Conservation (phyloP, 352 stramenopile species). For the Globisporangium acanthophoron region DNA sequence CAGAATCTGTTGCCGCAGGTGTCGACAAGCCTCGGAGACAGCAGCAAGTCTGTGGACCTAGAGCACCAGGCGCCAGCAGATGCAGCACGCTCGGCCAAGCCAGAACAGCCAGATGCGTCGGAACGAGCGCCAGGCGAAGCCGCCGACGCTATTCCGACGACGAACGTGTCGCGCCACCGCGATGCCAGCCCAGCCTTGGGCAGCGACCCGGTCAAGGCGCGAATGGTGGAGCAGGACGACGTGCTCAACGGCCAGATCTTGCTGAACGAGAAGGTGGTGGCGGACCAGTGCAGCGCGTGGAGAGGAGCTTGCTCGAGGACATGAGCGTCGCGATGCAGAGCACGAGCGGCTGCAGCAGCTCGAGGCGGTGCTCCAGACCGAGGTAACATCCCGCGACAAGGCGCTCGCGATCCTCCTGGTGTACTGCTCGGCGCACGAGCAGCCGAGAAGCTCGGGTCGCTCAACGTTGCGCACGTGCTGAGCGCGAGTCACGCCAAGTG, state of each 20-base stretch:
- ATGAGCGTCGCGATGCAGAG: slow-evolving; percentile 18
- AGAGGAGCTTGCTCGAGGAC: slow-evolving; percentile 19
- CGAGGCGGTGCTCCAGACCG: slow-evolving; percentile 25
- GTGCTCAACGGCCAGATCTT: slow-evolving; percentile 33
- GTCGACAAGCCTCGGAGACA: slow-evolving; percentile 5
- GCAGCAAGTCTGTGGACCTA: background rate
- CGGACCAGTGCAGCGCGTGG: slow-evolving; percentile 21
- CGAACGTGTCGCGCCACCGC: too few relatives aligned
- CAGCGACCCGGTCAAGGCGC: slow-evolving; percentile 10
- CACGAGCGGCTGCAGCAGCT: slow-evolving; percentile 36
- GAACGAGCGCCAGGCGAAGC: too few relatives aligned
- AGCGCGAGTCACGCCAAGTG: slow-evolving; percentile 11
- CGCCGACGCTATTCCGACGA: too few relatives aligned
- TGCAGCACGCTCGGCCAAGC: background rate
- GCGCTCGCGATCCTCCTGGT: slow-evolving; percentile 35
- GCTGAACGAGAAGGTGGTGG: slow-evolving; percentile 34
- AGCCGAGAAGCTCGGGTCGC: background rate
- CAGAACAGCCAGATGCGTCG: background rate
- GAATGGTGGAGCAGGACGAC: slow-evolving; percentile 23
- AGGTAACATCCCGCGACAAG: slow-evolving; percentile 30
- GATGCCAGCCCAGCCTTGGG: too few relatives aligned
- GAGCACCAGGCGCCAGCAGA: too few relatives aligned
- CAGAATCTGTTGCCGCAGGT: too few relatives aligned
- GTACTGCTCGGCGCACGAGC: slow-evolving; percentile 19
- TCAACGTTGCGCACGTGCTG: slow-evolving; percentile 7